Conservation (phyloP, 345 rosid species). For the Linum trigynum region DNA sequence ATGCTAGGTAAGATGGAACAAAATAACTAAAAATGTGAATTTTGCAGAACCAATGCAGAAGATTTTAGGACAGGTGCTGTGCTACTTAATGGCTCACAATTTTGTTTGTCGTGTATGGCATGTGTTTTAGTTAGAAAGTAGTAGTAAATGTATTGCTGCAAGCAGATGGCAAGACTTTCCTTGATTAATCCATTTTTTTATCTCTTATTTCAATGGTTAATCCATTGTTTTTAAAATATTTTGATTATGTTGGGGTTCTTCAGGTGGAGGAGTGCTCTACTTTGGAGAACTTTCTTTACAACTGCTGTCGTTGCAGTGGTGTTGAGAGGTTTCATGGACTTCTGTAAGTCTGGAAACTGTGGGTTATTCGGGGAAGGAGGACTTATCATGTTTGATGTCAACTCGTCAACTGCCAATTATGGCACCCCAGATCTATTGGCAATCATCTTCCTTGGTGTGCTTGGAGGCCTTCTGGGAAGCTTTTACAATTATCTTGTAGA, state of each 20-base stretch:
- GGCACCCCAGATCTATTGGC: constrained; percentile 59
- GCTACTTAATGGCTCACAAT: too few species aligned
- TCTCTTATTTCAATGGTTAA: too few species aligned
- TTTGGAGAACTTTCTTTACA: constrained; percentile 93
- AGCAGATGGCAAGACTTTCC: too few species aligned
- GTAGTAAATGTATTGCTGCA: too few species aligned
- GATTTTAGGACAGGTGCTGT: too few species aligned
- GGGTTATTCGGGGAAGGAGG: constrained; percentile 90
- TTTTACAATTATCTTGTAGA: constrained; percentile 71
- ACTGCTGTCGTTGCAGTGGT: constrained; percentile 92
- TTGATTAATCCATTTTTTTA: too few species aligned
- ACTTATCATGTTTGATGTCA: constrained; percentile 86
- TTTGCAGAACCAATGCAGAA: too few species aligned
- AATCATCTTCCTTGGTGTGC: constrained; percentile 58
- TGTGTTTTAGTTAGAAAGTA: too few species aligned
- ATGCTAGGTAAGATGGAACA: too few species aligned
- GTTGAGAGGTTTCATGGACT: constrained; percentile 56
- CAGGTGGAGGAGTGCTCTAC: constrained; percentile 98
- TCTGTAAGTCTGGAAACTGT: constrained; percentile 62
- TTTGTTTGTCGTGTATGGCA: too few species aligned
- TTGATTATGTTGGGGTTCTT: constrained; percentile 9
- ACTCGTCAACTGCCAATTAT: constrained; percentile 40
- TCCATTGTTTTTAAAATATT: neutral
- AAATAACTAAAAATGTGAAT: too few species aligned
- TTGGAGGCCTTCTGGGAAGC: constrained; percentile 84